phyloP scores from a whole-genome alignment of 495 filamentous ascomycete species.

The Penicillium salamii region DNA sequence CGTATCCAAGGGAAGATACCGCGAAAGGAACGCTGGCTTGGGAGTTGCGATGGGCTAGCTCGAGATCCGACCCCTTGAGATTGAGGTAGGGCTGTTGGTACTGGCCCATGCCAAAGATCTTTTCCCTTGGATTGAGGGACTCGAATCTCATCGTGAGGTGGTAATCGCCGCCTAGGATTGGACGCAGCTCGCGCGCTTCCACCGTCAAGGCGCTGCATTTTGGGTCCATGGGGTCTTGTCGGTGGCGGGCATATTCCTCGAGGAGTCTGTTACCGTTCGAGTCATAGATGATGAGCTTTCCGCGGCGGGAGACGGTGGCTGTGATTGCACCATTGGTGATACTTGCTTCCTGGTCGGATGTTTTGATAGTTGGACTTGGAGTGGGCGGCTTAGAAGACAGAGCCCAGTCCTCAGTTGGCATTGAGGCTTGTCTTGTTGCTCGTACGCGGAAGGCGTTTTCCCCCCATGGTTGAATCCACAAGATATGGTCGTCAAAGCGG shows the following conservation, averaged over 20 bases:
- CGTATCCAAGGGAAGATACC: constrained; percentile 53
- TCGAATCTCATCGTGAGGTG: constrained; percentile 54
- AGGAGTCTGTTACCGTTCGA: constrained; percentile 40
- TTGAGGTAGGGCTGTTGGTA: constrained; percentile 57
- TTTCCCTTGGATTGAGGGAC: constrained; percentile 47
- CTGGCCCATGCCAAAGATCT: constrained; percentile 62
- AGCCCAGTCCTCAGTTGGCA: constrained; percentile 55
- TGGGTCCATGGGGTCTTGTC: constrained; percentile 48
- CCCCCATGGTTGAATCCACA: constrained; percentile 57
- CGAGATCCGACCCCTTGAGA: constrained; percentile 54
- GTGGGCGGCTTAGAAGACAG: constrained; percentile 28
- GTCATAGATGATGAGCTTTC: constrained; percentile 52
- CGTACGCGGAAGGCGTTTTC: constrained; percentile 52
- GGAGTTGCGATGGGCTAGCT: constrained; percentile 60
- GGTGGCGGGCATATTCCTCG: constrained; percentile 56
- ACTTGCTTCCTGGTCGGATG: constrained; percentile 30
- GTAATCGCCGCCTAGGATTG: constrained; percentile 49
- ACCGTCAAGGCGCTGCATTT: constrained; percentile 54
- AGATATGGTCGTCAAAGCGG: constrained; percentile 49
- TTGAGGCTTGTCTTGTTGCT: constrained; percentile 45
- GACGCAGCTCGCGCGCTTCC: constrained; percentile 54
- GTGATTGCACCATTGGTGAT: constrained; percentile 52
- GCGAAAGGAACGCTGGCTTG: constrained; percentile 58
- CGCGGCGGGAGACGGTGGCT: constrained; percentile 42
- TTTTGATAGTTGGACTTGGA: constrained; percentile 20